Evolutionary conservation across 1,139 yeast genomes (phyloP).

Genomic region (Ogataea hybrid): DNA sequence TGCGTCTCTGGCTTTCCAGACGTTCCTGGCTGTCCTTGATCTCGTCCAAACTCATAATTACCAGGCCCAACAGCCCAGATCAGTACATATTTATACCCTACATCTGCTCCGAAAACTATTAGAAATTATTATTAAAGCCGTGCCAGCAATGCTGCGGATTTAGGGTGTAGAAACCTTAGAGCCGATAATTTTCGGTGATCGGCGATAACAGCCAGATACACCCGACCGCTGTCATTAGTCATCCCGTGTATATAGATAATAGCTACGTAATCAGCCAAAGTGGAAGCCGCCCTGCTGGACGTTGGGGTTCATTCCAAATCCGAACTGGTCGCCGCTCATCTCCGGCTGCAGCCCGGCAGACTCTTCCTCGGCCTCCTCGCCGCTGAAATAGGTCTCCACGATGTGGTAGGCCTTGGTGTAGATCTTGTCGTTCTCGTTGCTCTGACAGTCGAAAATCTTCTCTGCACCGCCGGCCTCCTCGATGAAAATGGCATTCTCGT

Average conservation of each 20-base stretch:
- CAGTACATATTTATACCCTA: not conserved
- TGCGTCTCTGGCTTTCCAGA: not conserved
- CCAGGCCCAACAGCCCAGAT: not conserved
- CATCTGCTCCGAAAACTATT: not conserved
- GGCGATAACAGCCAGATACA: not conserved
- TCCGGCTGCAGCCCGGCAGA: slow-evolving; percentile 69
- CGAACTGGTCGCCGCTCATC: slow-evolving; percentile 74
- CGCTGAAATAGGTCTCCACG: slow-evolving; percentile 88
- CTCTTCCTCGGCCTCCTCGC: slow-evolving; percentile 69
- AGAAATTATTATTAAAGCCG: not conserved
- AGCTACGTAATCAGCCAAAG: slow-evolving; percentile 34
- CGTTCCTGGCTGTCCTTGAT: not conserved
- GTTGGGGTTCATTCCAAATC: slow-evolving; percentile 66
- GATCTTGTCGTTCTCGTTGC: slow-evolving; percentile 85
- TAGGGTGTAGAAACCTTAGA: not conserved
- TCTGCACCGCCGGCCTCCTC: too few species aligned
- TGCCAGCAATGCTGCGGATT: not conserved
- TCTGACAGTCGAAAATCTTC: slow-evolving; percentile 92
- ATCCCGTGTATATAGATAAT: not conserved
- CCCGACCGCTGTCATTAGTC: slow-evolving; percentile 1
- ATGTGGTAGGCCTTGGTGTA: slow-evolving; percentile 88
- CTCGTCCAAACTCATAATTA: not conserved
- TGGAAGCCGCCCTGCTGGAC: slow-evolving; percentile 49
- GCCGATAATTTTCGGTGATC: not conserved
- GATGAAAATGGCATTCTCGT: too few species aligned